Conservation (phyloP, 306 rosid genomes). For the Casuarina equisetifolia region DNA sequence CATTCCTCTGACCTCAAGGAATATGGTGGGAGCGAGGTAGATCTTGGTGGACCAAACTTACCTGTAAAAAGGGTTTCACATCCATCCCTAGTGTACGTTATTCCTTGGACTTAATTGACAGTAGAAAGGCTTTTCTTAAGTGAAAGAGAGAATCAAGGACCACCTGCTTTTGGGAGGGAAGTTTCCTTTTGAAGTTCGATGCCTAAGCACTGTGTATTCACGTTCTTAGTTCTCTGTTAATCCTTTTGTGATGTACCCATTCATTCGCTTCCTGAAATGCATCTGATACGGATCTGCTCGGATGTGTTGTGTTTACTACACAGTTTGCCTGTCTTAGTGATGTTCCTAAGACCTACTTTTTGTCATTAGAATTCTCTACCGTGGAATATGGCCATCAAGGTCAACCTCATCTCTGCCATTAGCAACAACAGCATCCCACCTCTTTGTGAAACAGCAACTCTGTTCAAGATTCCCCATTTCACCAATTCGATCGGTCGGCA, state of each 20-base stretch:
- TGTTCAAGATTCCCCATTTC: constrained; percentile 17
- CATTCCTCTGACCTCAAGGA: neutral
- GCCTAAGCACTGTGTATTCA: constrained; percentile 6
- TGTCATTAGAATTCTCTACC: neutral
- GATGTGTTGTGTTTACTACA: neutral
- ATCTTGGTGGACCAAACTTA: neutral
- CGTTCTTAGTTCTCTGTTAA: neutral
- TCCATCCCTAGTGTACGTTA: constrained; percentile 8
- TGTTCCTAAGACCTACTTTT: neutral
- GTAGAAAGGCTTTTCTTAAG: constrained; percentile 31
- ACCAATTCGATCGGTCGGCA: constrained; percentile 17
- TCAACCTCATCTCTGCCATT: constrained; percentile 15
- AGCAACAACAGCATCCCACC: neutral
- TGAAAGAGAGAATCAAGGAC: constrained; percentile 28
- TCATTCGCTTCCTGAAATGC: neutral
- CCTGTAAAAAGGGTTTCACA: neutral
- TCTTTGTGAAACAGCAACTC: neutral
- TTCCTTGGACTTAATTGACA: constrained; percentile 26
- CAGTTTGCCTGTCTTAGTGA: neutral
- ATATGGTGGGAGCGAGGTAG: neutral
- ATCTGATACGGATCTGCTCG: neutral
- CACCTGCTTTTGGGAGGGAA: constrained; percentile 41
- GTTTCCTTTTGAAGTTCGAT: constrained; percentile 30
- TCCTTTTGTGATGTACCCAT: neutral
- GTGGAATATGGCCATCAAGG: constrained; percentile 17